Percentiles rank a stretch among this genome's conserved stretches.
Evolutionary conservation across 345 rosid genomes (phyloP).

Genomic region (Kernera saxatilis): DNA sequence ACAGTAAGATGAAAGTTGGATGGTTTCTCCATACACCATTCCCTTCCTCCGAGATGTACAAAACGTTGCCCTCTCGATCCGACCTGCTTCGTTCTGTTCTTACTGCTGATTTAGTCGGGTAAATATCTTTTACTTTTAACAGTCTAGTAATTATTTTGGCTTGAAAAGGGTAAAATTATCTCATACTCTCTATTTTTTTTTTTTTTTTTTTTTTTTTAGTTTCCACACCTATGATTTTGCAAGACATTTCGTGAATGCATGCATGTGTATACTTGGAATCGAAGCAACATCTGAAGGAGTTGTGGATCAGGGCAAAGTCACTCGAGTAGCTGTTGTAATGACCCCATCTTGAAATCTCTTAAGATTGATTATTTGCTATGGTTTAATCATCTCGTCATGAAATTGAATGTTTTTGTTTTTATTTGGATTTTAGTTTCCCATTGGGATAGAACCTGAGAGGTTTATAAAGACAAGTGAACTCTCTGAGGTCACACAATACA

Average conservation of each 20-base stretch:
- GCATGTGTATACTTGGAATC: slow-evolving; percentile 89
- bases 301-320: slow-evolving; percentile 82
- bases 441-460: slow-evolving; percentile 89
- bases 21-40: slow-evolving; percentile 99
- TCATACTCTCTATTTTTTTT: neutral
- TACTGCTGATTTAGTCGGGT: slow-evolving; percentile 97
- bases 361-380: neutral
- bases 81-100: slow-evolving; percentile 88
- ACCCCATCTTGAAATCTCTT: slow-evolving; percentile 23
- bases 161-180: neutral
- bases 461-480: slow-evolving; percentile 67
- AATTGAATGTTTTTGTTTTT: neutral
- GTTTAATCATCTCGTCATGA: neutral
- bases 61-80: slow-evolving; percentile 91
- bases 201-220: slow-evolving; percentile 20
- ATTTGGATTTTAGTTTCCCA: slow-evolving; percentile 65
- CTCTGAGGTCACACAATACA: slow-evolving; percentile 53
- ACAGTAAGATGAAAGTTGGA: slow-evolving; percentile 86
- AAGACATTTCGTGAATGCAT: slow-evolving; percentile 94
- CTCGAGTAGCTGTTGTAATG: slow-evolving; percentile 90
- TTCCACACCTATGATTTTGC: slow-evolving; percentile 98
- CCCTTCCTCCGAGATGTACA: slow-evolving; percentile 95
- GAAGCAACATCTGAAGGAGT: slow-evolving; percentile 99
- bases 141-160: neutral
- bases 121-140: slow-evolving; percentile 8